Base-by-base conservation (phyloP, 1,284 basidiomycete species). In the Moniliophthora roreri region DNA sequence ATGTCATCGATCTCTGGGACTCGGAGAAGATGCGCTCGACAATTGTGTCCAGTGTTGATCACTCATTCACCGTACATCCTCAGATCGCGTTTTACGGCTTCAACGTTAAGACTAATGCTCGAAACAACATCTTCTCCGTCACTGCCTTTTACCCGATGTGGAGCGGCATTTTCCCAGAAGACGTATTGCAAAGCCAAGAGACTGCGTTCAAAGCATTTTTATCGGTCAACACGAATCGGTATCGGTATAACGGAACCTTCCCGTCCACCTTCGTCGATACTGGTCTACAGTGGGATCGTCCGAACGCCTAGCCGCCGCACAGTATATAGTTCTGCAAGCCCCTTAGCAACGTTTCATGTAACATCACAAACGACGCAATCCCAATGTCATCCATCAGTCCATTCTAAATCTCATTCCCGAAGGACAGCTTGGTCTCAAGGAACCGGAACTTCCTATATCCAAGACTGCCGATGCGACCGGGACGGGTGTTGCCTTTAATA, bases 1-100 rank as follows among this genome's bases (percentile, higher is more conserved):
- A 86, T 0, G 83, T 97, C 55, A 72, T 95, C 38, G 95, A 97
- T 65, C 79, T 98, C 69, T 97, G 94, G 94, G 90, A 96, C 65
- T 60, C 82, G 0, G 69, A 72, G 2, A 92, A 79, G 69, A 76
- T 76, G 32, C 13, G 63, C 48, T 42, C 18, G 16, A 20, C 36
- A 13, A 49, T 20, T 16, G 49, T 9, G 18, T 34, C 18, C 21
- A 20, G 32, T 9, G 36, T 23, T 15, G 13, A 11, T 23, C 40
- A 6, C 34, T 2, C 23, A 24, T 40, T n/a, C 21, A 26, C 24
- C 39, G 24, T 48, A 21, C 26, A 36, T n/a, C n/a, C n/a, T 39
- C 52, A 37, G 75, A 76, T 93, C 24, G 91, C 86, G 4, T 96
- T 95, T 73, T 95, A 95, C 66, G 92, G 94, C 69, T 95, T 86